These are phyloP conservation scores for Trametes elegans DNA, from an alignment of 768 basidiomycete species.

Conservation along the genomic window DNA sequence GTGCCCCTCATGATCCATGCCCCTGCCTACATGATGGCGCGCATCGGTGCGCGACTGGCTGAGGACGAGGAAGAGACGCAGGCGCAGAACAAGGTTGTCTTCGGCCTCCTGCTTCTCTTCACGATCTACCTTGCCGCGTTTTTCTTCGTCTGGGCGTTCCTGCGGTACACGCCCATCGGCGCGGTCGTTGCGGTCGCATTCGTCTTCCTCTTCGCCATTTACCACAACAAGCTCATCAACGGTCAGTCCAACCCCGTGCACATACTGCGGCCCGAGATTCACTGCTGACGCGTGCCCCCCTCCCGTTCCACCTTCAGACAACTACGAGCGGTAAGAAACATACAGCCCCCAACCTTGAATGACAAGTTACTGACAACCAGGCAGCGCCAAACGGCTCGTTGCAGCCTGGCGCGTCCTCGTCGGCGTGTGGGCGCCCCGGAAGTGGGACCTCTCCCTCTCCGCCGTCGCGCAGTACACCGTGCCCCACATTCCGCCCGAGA, in stretches of 20 bases:
- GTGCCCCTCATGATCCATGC: conserved; percentile 80
- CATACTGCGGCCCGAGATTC: background rate
- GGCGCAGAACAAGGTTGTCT: conserved; percentile 95
- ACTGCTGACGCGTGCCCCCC: background rate
- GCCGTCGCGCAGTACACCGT: conserved; percentile 73
- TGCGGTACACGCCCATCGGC: conserved; percentile 74
- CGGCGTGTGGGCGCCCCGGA: conserved; percentile 88
- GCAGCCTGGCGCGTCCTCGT: conserved; percentile 97
- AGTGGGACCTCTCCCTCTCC: conserved; percentile 76
- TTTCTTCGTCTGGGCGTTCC: conserved; percentile 80
- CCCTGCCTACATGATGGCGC: conserved; percentile 83
- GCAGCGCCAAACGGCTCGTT: conserved; percentile 78
- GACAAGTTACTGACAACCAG: conserved; percentile 12
- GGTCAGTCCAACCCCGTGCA: conserved; percentile 45
- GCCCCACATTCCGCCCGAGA: conserved; percentile 63
- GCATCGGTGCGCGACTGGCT: conserved; percentile 68
- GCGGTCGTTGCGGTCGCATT: conserved; percentile 65
- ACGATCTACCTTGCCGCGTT: conserved; percentile 86
- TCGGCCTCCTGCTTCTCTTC: conserved; percentile 74
- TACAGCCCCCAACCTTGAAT: background rate
- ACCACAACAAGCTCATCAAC: conserved; percentile 86
- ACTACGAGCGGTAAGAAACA: conserved; percentile 68
- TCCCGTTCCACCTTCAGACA: conserved; percentile 40
- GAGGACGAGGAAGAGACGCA: conserved; percentile 91
- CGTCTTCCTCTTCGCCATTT: conserved; percentile 77